Base-by-base conservation (phyloP, 495 filamentous ascomycete species). In the Aspergillus ostianus region DNA sequence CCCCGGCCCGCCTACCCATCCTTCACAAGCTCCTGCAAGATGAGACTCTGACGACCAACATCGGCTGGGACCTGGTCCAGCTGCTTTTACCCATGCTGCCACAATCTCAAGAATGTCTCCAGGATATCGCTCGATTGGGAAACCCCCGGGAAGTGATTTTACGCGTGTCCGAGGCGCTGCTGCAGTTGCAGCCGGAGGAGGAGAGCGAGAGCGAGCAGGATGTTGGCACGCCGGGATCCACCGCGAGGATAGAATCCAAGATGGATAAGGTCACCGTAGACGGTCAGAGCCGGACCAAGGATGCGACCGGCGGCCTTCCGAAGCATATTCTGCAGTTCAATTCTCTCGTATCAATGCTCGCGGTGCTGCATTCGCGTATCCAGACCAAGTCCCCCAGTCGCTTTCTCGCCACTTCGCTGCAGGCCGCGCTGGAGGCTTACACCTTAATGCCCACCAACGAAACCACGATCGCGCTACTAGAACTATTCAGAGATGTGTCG, bases 11-110 rank as follows among this genome's bases (percentile, higher is more conserved):
- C 60, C 80, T 97, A 12, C 90, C 91, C 5, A 80, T 84, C 3
- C 77, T 97, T 47, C 87, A 95, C 66, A 80, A 84, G 7, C 82
- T 96, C 41, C 78, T 97, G 51, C 90, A 95, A 72, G 89, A 95
- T 84, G 84, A 86, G 47, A 83, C 83, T 49, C 81, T 98, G 55
- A 93, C 93, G 0, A 85, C 85, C 50, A 92, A 96, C 61, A 96
- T 98, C 67, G 95, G 94, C 49, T 98, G 94, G 94, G 94, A 98
- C 68, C 73, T 98, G 47, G 89, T 98, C 8, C 87, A 90, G 67
- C 83, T 96, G 51, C 84, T 98, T 2, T 77, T 97, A 19, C 87
- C 89, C 18, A 83, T 87, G 64, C 70, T 97, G 0, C 86, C 88
- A 1, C 85, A 82, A 41, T 90, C 87, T 3, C 82, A 85, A 45